Evolutionary conservation across 257 asterid genomes (phyloP).

Genomic region (Gentiana straminea): DNA sequence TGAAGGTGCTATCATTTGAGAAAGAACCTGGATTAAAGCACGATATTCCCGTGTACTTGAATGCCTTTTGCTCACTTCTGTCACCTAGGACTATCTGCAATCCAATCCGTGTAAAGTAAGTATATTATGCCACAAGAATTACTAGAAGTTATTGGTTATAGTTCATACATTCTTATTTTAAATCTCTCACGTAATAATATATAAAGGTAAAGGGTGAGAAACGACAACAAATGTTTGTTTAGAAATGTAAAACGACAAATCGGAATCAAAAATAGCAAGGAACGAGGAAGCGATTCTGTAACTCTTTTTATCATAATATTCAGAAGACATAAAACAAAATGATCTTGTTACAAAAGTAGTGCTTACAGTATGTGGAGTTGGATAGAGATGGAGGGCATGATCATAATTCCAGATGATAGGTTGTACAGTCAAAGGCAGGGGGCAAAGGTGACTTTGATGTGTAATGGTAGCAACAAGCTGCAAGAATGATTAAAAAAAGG

Average conservation of each 20-base stretch:
- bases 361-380: constrained; percentile 82
- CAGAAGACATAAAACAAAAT: not conserved
- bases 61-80: constrained; percentile 83
- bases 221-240: too few species aligned
- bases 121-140: not conserved
- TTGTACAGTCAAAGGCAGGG: constrained; percentile 77
- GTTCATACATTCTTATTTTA: too few species aligned
- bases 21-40: constrained; percentile 97
- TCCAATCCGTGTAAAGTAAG: not conserved
- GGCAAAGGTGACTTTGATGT: constrained; percentile 98
- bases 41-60: constrained; percentile 65
- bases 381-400: constrained; percentile 88
- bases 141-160: not conserved
- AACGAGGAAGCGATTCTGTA: too few species aligned
- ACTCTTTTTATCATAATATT: not conserved
- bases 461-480: constrained; percentile 94
- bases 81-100: constrained; percentile 87
- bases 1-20: constrained; percentile 71
- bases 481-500: constrained; percentile 9
- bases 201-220: too few species aligned
- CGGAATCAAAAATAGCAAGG: too few species aligned
- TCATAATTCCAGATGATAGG: constrained; percentile 93
- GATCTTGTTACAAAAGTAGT: not conserved
- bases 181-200: too few species aligned
- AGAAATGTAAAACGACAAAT: too few species aligned